Conservation (phyloP, 805 yeast genomes). For the Schwanniomyces polymorphus region DNA sequence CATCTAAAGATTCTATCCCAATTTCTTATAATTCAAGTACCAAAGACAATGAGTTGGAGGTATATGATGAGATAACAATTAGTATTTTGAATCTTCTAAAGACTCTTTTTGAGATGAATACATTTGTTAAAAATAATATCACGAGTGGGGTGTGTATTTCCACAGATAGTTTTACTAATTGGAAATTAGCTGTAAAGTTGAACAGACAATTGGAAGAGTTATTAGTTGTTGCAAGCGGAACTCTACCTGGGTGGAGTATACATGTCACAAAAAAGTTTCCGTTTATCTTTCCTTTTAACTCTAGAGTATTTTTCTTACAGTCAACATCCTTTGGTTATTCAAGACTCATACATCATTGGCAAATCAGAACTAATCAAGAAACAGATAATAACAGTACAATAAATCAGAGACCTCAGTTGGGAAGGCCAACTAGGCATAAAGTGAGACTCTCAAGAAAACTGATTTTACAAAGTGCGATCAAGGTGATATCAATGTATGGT, state of each 20-base stretch:
- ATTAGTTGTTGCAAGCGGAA: slow-evolving; percentile 79
- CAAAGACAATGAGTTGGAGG: slow-evolving; percentile 18
- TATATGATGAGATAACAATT: slow-evolving; percentile 28
- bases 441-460: slow-evolving; percentile 71
- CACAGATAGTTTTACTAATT: slow-evolving; percentile 55
- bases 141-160: slow-evolving; percentile 18
- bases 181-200: slow-evolving; percentile 82
- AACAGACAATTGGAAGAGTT: slow-evolving; percentile 90
- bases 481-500: slow-evolving; percentile 75
- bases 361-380: slow-evolving; percentile 41
- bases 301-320: slow-evolving; percentile 74
- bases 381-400: slow-evolving; percentile 21
- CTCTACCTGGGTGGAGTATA: slow-evolving; percentile 83
- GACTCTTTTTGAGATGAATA: slow-evolving; percentile 43
- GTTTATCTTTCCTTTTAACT: slow-evolving; percentile 81
- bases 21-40: slow-evolving; percentile 8
- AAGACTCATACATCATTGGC: slow-evolving; percentile 79
- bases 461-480: slow-evolving; percentile 73
- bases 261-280: slow-evolving; percentile 72
- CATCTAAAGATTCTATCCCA: slow-evolving; percentile 8
- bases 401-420: slow-evolving; percentile 49
- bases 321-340: slow-evolving; percentile 92
- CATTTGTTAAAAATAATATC: slow-evolving; percentile 17
- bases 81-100: slow-evolving; percentile 50
- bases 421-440: slow-evolving; percentile 77